Evolutionary conservation across 2,329 filamentous ascomycete genomes (phyloP), one percentile per base, ranked within the genome.

Genomic region (Aspergillus ochraceoroseus): DNA sequence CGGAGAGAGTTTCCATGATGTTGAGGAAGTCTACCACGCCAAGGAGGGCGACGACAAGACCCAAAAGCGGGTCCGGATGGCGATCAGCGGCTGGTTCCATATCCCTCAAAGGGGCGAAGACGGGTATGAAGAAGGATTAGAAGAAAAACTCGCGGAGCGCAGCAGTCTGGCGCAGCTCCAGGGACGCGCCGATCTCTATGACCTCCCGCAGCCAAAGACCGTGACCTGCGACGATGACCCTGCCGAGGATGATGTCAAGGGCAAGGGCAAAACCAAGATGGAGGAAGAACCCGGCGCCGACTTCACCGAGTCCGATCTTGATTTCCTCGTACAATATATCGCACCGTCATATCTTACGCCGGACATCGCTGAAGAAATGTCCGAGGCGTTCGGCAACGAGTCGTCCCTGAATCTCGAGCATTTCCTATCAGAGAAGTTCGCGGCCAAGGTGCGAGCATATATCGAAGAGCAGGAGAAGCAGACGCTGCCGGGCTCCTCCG

Each of bases 1-100:
- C 0, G 92, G 92, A n/a, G 83, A 95, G 74, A 96, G 90, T 64
- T 98, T 96, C 67, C 92, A 98, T 67, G 92, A 98, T 63, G 92
- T 98, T 40, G 90, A 96, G 68, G 92, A 98, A 68, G 92, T 98
- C 3, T 96, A 95, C 67, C 80, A 85, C 61, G 75, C 79, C 56
- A 72, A 69, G 49, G 73, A 61, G 44, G 72, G 70, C 60, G 75
- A 70, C 55, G 77, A 79, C 65, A 76, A 80, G 39, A 75, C 74
- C 60, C 79, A 74, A 63, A 75, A 59, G 46, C 61, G 67, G 6
- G 80, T 95, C 33, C 82, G 92, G 52, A 96, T 98, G 90, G 92
- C 92, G 35, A 95, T 98, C 59, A 95, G 87, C 61, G 92, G 92
- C 37, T 98, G 92, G 92, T 98, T 94, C 65, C 92, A 98, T 66